These are phyloP conservation scores for Cicer judaicum DNA, from an alignment of 306 rosid species.

Conservation along the genomic window DNA sequence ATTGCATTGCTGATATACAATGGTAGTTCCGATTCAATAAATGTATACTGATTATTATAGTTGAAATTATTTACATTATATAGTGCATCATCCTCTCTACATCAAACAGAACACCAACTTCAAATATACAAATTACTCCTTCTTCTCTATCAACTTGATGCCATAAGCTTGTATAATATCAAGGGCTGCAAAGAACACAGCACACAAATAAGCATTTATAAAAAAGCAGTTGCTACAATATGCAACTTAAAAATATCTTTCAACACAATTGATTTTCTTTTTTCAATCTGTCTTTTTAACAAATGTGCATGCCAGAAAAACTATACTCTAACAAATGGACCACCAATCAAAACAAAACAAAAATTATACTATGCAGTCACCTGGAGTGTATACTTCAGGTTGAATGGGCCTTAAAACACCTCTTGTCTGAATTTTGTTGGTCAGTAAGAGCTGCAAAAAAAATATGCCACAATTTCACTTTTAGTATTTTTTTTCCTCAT, in stretches of 20 bases:
- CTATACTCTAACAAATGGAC: neutral
- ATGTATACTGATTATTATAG: slow-evolving; percentile 25
- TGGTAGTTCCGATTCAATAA: slow-evolving; percentile 29
- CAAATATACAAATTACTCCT: slow-evolving; percentile 47
- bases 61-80: slow-evolving; percentile 26
- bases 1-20: slow-evolving; percentile 10
- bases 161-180: slow-evolving; percentile 83
- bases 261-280: too few species aligned
- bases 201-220: slow-evolving; percentile 30
- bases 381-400: slow-evolving; percentile 87
- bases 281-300: neutral
- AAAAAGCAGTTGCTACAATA: neutral
- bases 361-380: slow-evolving; percentile 47
- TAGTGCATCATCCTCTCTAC: slow-evolving; percentile 4
- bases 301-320: slow-evolving; percentile 7
- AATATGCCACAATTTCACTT: neutral
- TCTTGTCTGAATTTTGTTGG: slow-evolving; percentile 81
- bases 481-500: too few species aligned
- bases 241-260: neutral
- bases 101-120: slow-evolving; percentile 8
- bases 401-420: slow-evolving; percentile 85
- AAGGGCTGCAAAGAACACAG: slow-evolving; percentile 64
- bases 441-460: slow-evolving; percentile 76
- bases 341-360: neutral
- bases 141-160: slow-evolving; percentile 79